Conservation (phyloP, 2,329 filamentous ascomycete species). For the Claviceps purpurea region DNA sequence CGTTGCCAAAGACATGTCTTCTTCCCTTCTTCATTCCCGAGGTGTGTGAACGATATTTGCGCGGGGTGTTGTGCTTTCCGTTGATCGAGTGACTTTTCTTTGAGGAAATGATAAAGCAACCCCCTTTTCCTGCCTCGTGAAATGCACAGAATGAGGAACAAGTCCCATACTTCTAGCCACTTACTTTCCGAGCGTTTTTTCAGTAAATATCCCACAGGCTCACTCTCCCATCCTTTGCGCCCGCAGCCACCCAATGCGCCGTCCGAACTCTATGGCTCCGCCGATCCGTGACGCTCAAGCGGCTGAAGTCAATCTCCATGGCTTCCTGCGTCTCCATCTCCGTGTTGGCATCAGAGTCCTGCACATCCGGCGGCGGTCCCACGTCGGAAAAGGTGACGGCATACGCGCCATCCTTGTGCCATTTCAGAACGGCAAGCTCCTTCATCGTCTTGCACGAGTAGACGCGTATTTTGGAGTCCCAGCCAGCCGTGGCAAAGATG, state of each 20-base stretch:
- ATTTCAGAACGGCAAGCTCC: conserved; percentile 84
- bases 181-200: conserved; percentile 6
- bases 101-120: no score
- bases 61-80: no score
- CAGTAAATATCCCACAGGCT: conserved; percentile 92
- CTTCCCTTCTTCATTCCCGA: no score
- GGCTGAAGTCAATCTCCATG: background rate
- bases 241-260: conserved; percentile 81
- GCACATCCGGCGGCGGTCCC: background rate
- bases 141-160: no score
- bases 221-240: conserved; percentile 89
- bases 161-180: no score
- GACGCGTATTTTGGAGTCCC: conserved; percentile 72
- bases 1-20: no score
- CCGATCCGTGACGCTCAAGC: conserved; percentile 42
- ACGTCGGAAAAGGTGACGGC: conserved; percentile 57
- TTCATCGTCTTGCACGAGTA: conserved; percentile 71
- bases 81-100: no score
- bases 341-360: background rate
- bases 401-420: conserved; percentile 85
- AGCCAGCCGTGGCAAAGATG: conserved; percentile 82
- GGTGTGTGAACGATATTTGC: no score
- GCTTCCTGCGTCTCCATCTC: background rate
- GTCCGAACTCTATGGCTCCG: conserved; percentile 49
- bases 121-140: no score